Percentiles rank a stretch among this genome's conserved stretches.
Evolutionary conservation across 1,284 basidiomycete genomes (phyloP).

Genomic region (Wallemia ichthyophaga): DNA sequence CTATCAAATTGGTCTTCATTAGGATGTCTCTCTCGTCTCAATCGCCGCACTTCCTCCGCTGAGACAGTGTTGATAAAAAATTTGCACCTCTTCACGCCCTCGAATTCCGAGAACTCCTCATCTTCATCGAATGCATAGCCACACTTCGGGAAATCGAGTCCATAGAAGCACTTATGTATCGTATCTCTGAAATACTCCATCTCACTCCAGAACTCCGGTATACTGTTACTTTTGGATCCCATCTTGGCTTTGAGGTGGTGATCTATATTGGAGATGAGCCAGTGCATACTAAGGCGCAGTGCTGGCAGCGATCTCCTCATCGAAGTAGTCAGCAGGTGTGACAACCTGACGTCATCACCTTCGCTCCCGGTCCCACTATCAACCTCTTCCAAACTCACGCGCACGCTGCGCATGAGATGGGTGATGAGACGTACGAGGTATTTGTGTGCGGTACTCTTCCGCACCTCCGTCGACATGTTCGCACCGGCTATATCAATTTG

Average conservation of each 20-base stretch:
- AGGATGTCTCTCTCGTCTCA: not conserved
- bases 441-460: not conserved
- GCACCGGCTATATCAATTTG: not conserved
- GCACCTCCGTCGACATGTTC: not conserved
- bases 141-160: not conserved
- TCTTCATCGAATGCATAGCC: not conserved
- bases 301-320: not conserved
- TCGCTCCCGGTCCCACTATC: not conserved
- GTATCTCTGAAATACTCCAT: not conserved
- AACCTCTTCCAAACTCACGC: not conserved
- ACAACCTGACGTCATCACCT: not conserved
- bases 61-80: too few relatives aligned
- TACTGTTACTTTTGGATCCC: not conserved
- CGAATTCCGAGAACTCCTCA: not conserved
- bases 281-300: not conserved
- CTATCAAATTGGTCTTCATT: not conserved
- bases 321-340: not conserved
- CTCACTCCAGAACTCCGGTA: not conserved
- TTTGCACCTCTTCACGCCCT: not conserved
- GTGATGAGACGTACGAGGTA: not conserved
- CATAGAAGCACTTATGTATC: not conserved
- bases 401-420: not conserved
- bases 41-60: not conserved
- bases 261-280: not conserved
- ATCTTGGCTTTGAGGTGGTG: not conserved